Evolutionary conservation across 176 grass and related monocot genomes (phyloP), one percentile per base, ranked within the genome.

Genomic region (Phoenix roebelenii): DNA sequence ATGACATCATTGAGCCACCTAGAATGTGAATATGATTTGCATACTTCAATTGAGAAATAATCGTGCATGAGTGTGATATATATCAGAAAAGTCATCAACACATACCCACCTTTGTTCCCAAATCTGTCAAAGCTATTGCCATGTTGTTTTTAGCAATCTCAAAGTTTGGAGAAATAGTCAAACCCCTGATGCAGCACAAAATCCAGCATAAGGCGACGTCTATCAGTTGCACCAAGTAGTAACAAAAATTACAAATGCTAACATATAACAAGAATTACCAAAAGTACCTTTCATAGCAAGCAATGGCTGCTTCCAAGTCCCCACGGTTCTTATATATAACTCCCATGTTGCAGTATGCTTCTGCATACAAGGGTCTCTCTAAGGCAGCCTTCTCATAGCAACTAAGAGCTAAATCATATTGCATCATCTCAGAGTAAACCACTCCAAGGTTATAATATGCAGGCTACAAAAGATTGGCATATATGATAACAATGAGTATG

Each of bases 141-240:
- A 98, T 98, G 77, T 98, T 98, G 69, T 98, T 98, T 74, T 98
- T 98, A 72, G 94, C 88, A 83, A 98, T 98, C 63, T 93, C 94
- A 86, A 98, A 98, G 73, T 98, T 98, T 4, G 94, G 93, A 52
- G 94, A 93, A 57, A 98, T 86, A 51, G 88, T 85, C 76, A 98
- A 86, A 69, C 94, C 93, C 82, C 94, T 98, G 78, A 48, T 62
- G 69, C 23, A 67, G 6, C 49, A 72, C 35, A 70, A 68, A 66
- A 68, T 78, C 48, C 57, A 78, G 51, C 35, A 44, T 15, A 73
- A 50, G 22, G 63, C 35, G 2, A 44, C 12, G 58, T 25, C 35
- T 2, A 19, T 14, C 51, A 18, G 55, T 49, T 55, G 60, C 49
- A 76, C 28, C 5, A 54, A 49, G 17, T 57, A 71, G 61, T 58